Evolutionary conservation across 164 flowering plant genomes (phyloP).

Genomic region (Warburgia ugandensis): DNA sequence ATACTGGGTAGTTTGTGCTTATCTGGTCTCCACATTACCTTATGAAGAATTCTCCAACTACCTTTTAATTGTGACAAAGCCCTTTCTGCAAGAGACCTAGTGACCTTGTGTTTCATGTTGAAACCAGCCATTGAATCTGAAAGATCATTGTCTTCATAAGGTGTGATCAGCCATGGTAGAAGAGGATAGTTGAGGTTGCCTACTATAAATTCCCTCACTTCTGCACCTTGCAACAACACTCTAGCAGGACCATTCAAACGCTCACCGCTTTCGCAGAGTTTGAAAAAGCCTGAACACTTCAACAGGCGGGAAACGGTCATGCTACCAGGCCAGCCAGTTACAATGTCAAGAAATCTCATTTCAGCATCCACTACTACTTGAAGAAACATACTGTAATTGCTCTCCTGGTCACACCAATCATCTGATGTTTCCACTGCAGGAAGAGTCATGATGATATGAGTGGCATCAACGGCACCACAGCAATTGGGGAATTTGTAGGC

Average conservation of each 20-base stretch:
- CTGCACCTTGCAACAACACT: constrained; percentile 30
- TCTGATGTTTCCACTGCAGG: constrained; percentile 93
- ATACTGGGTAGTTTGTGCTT: constrained; percentile 82
- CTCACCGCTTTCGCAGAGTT: constrained; percentile 51
- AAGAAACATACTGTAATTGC: constrained; percentile 82
- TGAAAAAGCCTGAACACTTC: constrained; percentile 62
- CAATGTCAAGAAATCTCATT: constrained; percentile 79
- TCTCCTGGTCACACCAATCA: constrained; percentile 85
- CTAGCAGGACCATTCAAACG: constrained; percentile 44
- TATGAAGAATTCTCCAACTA: constrained; percentile 86
- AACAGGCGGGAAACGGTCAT: constrained; percentile 46
- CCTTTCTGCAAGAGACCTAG: constrained; percentile 48
- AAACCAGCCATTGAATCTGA: constrained; percentile 29
- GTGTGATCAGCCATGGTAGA: constrained; percentile 87
- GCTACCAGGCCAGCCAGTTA: constrained; percentile 79
- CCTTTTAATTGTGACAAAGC: constrained; percentile 77
- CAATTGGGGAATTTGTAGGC: constrained; percentile 67
- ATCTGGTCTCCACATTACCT: constrained; percentile 98
- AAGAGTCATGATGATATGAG: constrained; percentile 88
- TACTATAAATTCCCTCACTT: constrained; percentile 63
- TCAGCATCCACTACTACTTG: constrained; percentile 85
- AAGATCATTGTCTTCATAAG: constrained; percentile 31
- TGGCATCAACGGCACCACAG: constrained; percentile 85
- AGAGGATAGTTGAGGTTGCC: constrained; percentile 71
- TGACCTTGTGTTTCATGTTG: constrained; percentile 40